Percentiles rank a stretch among this genome's conserved stretches.
These are phyloP conservation scores for Nevesoporus exiguus DNA, from an alignment of 768 basidiomycete species.

Conservation along the genomic window DNA sequence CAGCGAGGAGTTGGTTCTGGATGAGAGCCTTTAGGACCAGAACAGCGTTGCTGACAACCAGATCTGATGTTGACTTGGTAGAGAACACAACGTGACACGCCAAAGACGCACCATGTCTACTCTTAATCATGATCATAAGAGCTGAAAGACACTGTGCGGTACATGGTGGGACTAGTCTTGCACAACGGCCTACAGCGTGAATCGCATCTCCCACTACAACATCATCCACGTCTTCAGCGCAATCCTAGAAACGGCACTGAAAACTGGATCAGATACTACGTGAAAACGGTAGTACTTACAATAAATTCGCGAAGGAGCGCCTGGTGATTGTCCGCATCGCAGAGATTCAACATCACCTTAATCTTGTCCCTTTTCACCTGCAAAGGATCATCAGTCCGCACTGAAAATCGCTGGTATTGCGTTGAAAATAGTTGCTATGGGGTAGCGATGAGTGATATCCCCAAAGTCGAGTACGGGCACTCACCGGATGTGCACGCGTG, in stretches of 20 bases:
- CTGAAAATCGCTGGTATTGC: conserved; percentile 63
- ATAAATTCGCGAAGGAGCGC: conserved; percentile 79
- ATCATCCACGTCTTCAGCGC: conserved; percentile 75
- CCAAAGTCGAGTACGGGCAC: conserved; percentile 23
- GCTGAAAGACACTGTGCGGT: conserved; percentile 69
- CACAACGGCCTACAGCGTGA: conserved; percentile 74
- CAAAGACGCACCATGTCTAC: conserved; percentile 55
- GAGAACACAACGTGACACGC: not conserved
- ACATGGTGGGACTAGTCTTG: conserved; percentile 63
- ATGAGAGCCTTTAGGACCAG: conserved; percentile 83
- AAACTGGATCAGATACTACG: not conserved
- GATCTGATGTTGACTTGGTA: conserved; percentile 45
- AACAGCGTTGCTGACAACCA: conserved; percentile 75
- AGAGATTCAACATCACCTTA: conserved; percentile 61
- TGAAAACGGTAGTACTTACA: conserved; percentile 42
- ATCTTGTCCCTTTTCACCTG: conserved; percentile 76
- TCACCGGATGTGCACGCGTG: conserved; percentile 62
- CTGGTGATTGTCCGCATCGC: conserved; percentile 63
- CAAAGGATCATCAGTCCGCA: conserved; percentile 63
- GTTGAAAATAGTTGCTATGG: conserved; percentile 49
- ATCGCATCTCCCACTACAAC: conserved; percentile 69
- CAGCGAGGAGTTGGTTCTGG: conserved; percentile 54
- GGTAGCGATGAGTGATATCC: not conserved
- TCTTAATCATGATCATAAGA: conserved; percentile 78
- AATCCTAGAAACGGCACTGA: conserved; percentile 51